A percentile compares a stretch with the other conserved stretches of the same genome.
phyloP scores from a whole-genome alignment of 768 basidiomycete genomes.

The Kwoniella dejecticola region DNA sequence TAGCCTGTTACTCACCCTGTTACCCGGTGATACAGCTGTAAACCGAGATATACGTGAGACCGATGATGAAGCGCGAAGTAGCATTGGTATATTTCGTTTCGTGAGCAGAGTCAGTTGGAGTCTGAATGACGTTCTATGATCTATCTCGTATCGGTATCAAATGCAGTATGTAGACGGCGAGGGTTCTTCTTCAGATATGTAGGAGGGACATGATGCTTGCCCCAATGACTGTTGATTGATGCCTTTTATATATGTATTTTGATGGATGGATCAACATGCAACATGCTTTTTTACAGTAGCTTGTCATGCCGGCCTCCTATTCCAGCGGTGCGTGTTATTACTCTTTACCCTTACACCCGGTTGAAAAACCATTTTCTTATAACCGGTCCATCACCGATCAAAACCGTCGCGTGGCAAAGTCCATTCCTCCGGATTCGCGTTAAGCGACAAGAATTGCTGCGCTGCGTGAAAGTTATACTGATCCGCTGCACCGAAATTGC shows the following conservation, averaged over 20 bases:
- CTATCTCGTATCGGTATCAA: too few relatives aligned
- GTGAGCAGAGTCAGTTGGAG: background rate
- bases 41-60: conserved; percentile 7
- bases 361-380: background rate
- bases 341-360: too few relatives aligned
- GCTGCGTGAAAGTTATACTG: too few relatives aligned
- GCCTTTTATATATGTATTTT: background rate
- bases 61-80: conserved; percentile 6
- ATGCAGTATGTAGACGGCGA: background rate
- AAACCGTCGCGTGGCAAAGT: conserved; percentile 1
- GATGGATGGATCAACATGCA: background rate
- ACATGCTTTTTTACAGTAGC: too few relatives aligned
- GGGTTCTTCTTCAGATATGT: too few relatives aligned
- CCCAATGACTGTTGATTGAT: background rate
- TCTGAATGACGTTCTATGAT: too few relatives aligned
- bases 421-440: background rate
- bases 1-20: conserved; percentile 5
- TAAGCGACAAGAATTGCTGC: background rate
- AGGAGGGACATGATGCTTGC: too few relatives aligned
- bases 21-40: conserved; percentile 1
- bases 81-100: conserved; percentile 6
- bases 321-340: too few relatives aligned
- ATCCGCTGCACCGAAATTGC: too few relatives aligned
- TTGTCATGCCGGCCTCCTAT: too few relatives aligned
- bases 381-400: conserved; percentile 3